phyloP scores from a whole-genome alignment of 1,284 basidiomycete genomes.

The Lignosus rhinocerotis region DNA sequence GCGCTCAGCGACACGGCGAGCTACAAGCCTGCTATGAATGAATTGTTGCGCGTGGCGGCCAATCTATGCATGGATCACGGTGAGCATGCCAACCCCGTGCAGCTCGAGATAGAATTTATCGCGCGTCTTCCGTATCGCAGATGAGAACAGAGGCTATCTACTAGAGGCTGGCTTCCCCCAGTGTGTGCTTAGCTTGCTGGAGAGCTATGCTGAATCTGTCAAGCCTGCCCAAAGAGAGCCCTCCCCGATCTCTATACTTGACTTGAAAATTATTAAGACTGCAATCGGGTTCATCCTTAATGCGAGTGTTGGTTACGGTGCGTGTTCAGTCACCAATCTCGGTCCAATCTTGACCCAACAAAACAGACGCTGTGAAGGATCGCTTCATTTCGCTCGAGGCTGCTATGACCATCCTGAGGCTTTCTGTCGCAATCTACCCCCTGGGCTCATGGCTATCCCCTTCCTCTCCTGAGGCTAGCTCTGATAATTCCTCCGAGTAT shows the following conservation, averaged over 20 bases:
- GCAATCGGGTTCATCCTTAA: constrained; percentile 82
- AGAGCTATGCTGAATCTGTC: constrained; percentile 64
- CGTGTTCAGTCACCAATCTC: constrained; percentile 22
- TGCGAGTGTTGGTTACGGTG: constrained; percentile 76
- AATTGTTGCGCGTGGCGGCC: constrained; percentile 73
- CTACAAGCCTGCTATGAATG: constrained; percentile 55
- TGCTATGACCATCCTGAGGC: constrained; percentile 63
- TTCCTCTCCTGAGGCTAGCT: constrained; percentile 22
- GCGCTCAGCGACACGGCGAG: constrained; percentile 51
- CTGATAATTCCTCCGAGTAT: constrained; percentile 44
- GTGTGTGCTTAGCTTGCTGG: constrained; percentile 61
- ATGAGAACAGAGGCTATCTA: constrained; percentile 67
- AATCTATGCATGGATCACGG: constrained; percentile 84
- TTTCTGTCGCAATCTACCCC: constrained; percentile 71
- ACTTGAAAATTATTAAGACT: constrained; percentile 76
- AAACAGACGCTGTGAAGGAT: constrained; percentile 67
- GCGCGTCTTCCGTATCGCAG: constrained; percentile 27
- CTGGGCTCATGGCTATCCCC: constrained; percentile 56
- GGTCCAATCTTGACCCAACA: background rate
- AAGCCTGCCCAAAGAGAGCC: constrained; percentile 44
- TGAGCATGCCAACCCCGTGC: constrained; percentile 31
- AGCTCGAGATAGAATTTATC: constrained; percentile 12
- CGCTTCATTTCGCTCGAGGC: constrained; percentile 67
- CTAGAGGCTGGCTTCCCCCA: constrained; percentile 72
- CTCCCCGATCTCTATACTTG: constrained; percentile 52